Evolutionary conservation across 2,329 filamentous ascomycete species (phyloP), one percentile per base, ranked within the genome.

Genomic region (Colletotrichum gigasporum): DNA sequence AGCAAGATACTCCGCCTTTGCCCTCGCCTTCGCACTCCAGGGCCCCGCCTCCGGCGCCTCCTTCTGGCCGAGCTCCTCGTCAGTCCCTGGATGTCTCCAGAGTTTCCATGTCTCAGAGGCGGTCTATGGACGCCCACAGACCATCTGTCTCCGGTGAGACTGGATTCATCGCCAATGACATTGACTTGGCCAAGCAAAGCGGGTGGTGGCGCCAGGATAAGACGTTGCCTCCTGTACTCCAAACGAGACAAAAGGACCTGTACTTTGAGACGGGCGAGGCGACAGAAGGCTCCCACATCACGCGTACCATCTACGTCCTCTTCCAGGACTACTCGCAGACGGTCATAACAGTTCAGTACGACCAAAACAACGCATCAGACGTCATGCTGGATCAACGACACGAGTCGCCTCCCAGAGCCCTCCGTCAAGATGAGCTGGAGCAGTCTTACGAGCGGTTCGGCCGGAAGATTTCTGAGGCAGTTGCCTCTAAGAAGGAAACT

Each of bases 311-410:
- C 41, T 96, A 91, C 70, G 83, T 98, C n/a, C 80, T 99, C 8
- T 99, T 93, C 80, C 90, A 94, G 72, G 96, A 99, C 79, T 99
- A 99, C 77, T 97, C 94, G 16, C 96, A 98, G 75, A 98, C 95
- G 0, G 85, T 96, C 68, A 87, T 99, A 71, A 93, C 90, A 0
- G 91, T 90, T 16, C 89, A 85, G 52, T 98, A 91, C 75, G 92
- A 97, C 74, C 82, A 90, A 1, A 86, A 89, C 55, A 89, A 97
- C 73, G 85, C 91, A 3, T 82, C 86, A 2, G 90, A 95, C 71
- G 91, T 90, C 10, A 82, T 87, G 32, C 78, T 98, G 6, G 92
- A 96, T 71, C 96, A 99, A 77, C 89, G 90, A 44, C 95, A 98
- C 72, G 92, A 97, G 72, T 82, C 88, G 1, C 94, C 96, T 3